A percentile compares a stretch with the other conserved stretches of the same genome.
These are phyloP conservation scores for Linum tenue DNA, from an alignment of 345 rosid genomes.

Conservation along the genomic window DNA sequence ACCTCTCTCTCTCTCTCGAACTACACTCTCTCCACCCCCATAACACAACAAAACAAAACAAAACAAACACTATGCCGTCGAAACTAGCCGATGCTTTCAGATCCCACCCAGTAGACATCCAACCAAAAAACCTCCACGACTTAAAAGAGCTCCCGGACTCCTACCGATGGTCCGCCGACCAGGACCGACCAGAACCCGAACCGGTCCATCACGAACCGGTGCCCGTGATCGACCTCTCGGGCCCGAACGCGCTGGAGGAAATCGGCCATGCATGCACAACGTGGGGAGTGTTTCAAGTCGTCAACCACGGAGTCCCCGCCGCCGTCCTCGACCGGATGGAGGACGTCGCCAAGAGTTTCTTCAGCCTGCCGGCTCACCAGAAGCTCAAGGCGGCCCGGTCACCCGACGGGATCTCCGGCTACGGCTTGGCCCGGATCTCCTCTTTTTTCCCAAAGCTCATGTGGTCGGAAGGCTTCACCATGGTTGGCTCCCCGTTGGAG, in stretches of 20 bases:
- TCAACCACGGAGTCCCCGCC: not conserved
- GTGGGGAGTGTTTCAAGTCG: not conserved
- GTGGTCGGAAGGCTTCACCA: not conserved
- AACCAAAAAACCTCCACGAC: slow-evolving; percentile 37
- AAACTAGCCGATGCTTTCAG: slow-evolving; percentile 40
- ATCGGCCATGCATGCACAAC: not conserved
- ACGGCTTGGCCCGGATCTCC: not conserved
- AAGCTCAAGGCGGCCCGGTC: not conserved
- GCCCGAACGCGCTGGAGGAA: not conserved
- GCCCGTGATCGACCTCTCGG: not conserved
- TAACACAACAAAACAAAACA: too few relatives aligned
- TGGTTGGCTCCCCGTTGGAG: not conserved
- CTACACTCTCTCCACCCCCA: too few relatives aligned
- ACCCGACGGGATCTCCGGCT: not conserved
- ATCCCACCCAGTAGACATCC: slow-evolving; percentile 44
- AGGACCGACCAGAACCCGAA: slow-evolving; percentile 18
- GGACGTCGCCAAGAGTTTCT: not conserved
- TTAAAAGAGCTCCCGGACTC: slow-evolving; percentile 68
- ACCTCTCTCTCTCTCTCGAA: too few relatives aligned
- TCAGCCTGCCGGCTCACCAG: not conserved
- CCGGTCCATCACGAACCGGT: slow-evolving; percentile 20
- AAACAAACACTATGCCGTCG: slow-evolving; percentile 66
- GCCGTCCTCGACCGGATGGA: not conserved
- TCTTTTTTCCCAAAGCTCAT: not conserved
- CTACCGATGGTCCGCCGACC: slow-evolving; percentile 51